These are phyloP conservation scores for Bocquillonia castaneifolia DNA, from an alignment of 441 rosid genomes.

Conservation along the genomic window DNA sequence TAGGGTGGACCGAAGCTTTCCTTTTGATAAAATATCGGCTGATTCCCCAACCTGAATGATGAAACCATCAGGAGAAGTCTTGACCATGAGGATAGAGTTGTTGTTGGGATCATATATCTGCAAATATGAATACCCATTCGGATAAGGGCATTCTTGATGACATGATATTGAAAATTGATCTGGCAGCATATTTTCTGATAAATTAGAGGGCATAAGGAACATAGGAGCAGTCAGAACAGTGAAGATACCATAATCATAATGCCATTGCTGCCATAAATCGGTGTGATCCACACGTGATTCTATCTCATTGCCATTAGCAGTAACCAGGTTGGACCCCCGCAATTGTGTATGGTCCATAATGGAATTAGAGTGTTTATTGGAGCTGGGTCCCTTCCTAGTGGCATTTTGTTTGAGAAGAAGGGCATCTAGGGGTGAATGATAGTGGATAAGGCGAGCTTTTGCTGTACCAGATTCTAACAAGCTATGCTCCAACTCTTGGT, in stretches of 20 bases:
- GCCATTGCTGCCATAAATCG: slow-evolving; percentile 91
- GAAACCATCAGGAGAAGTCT: slow-evolving; percentile 66
- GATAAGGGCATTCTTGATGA: slow-evolving; percentile 41
- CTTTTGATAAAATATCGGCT: slow-evolving; percentile 68
- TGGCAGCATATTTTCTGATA: slow-evolving; percentile 18
- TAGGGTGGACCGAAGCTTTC: slow-evolving; percentile 71
- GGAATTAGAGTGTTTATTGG: slow-evolving; percentile 18
- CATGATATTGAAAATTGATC: slow-evolving; percentile 20
- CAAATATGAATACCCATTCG: slow-evolving; percentile 46
- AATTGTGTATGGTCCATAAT: slow-evolving; percentile 22
- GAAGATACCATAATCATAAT: slow-evolving; percentile 84
- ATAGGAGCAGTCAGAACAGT: slow-evolving; percentile 85
- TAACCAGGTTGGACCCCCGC: slow-evolving; percentile 19
- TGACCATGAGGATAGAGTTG: slow-evolving; percentile 50
- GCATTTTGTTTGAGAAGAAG: slow-evolving; percentile 34
- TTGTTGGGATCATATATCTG: slow-evolving; percentile 52
- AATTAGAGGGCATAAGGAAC: slow-evolving; percentile 41
- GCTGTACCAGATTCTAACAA: slow-evolving; percentile 70
- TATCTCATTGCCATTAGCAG: slow-evolving; percentile 22
- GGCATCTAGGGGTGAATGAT: slow-evolving; percentile 60
- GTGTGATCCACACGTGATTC: slow-evolving; percentile 24
- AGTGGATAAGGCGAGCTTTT: slow-evolving; percentile 79
- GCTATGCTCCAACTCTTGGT: slow-evolving; percentile 55
- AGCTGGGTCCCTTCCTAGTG: slow-evolving; percentile 28
- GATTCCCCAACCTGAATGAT: slow-evolving; percentile 85